Percentiles rank a stretch among this genome's conserved stretches.
Evolutionary conservation across 164 flowering plant species (phyloP).

Genomic region (Euptelea pleiosperma): DNA sequence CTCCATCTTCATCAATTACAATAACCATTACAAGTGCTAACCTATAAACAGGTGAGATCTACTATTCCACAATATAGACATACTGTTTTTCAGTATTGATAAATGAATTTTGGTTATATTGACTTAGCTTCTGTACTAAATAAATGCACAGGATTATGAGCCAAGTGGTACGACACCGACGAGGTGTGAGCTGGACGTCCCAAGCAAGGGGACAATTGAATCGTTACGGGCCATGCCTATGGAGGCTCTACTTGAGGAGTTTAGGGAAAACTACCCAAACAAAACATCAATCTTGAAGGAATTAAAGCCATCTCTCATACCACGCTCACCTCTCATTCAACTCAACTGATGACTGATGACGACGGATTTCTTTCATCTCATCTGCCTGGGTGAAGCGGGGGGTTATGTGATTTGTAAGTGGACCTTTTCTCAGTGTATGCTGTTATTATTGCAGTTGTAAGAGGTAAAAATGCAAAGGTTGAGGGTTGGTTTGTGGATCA

Average conservation of each 20-base stretch:
- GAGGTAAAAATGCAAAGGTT: not conserved
- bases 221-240: conserved; percentile 76
- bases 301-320: conserved; percentile 55
- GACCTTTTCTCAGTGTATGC: conserved; percentile 15
- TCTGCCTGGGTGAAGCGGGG: not conserved
- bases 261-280: conserved; percentile 67
- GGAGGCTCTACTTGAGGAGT: conserved; percentile 74
- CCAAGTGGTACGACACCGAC: conserved; percentile 80
- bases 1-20: too few relatives aligned
- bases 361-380: not conserved
- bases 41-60: too few relatives aligned
- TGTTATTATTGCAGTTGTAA: conserved; percentile 12
- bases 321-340: conserved; percentile 70
- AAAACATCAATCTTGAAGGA: conserved; percentile 57
- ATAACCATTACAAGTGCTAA: too few relatives aligned
- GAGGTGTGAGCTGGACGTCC: conserved; percentile 60
- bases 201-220: conserved; percentile 70
- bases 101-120: not conserved
- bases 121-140: not conserved
- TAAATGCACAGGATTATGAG: conserved; percentile 66
- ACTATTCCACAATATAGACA: too few relatives aligned
- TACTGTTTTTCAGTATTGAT: too few relatives aligned
- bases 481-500: not conserved
- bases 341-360: conserved; percentile 43
- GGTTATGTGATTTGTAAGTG: conserved; percentile 13